A percentile compares a stretch with the other conserved stretches of the same genome.
These are phyloP conservation scores for Strobilomyces dryophilus DNA, from an alignment of 768 basidiomycete genomes.

Conservation along the genomic window DNA sequence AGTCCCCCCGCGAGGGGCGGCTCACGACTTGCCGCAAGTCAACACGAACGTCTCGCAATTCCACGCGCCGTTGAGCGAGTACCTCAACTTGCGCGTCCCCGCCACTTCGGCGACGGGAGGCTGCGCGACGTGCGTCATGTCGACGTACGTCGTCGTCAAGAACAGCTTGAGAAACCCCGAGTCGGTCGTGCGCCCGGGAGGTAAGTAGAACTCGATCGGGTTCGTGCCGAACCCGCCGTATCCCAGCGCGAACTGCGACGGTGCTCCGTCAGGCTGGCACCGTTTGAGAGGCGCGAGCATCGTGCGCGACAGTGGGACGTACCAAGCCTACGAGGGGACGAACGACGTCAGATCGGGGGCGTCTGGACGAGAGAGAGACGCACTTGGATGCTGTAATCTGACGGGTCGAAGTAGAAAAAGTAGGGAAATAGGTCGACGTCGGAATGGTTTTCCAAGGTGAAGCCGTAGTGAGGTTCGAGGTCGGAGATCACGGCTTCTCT, in stretches of 20 bases:
- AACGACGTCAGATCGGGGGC: neutral
- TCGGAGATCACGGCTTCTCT: conserved; percentile 13
- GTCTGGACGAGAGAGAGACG: neutral
- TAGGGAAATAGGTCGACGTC: conserved; percentile 19
- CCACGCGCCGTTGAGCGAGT: conserved; percentile 9
- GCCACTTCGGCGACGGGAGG: neutral
- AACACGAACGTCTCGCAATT: conserved; percentile 19
- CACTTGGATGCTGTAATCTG: conserved; percentile 17
- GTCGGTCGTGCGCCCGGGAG: neutral
- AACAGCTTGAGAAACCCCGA: conserved; percentile 23
- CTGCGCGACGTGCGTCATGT: conserved; percentile 15
- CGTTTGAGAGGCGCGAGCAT: conserved; percentile 10
- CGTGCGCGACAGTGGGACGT: conserved; percentile 3
- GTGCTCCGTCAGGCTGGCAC: neutral
- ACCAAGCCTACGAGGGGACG: conserved; percentile 11
- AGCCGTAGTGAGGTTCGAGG: conserved; percentile 8
- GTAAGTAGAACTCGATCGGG: conserved; percentile 16
- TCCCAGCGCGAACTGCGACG: conserved; percentile 18
- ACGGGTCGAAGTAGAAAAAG: conserved; percentile 23
- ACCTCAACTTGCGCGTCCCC: neutral
- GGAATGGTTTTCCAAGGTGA: conserved; percentile 18
- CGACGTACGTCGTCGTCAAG: conserved; percentile 17
- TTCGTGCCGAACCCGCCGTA: conserved; percentile 19
- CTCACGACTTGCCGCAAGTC: conserved; percentile 9
- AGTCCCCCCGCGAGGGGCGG: neutral